Evolutionary conservation across 1,139 yeast species (phyloP).

Genomic region (Taiozyma sp.): DNA sequence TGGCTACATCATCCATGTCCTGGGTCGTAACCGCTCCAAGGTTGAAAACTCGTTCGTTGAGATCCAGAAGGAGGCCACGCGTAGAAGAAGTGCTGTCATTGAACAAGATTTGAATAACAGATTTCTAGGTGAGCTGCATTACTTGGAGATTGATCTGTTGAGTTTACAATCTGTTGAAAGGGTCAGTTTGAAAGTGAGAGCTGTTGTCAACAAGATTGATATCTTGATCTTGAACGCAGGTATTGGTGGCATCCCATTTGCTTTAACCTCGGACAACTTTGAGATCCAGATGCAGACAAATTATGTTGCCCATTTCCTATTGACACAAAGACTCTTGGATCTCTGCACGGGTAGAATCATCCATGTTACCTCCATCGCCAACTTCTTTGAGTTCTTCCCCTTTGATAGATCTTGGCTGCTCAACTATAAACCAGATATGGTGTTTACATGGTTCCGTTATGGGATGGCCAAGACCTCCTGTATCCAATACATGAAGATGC

Average conservation of each 20-base stretch:
- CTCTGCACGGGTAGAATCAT: conserved; percentile 51
- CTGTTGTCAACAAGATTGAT: conserved; percentile 48
- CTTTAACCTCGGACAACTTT: conserved; percentile 60
- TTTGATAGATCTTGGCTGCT: conserved; percentile 48
- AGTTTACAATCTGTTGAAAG: conserved; percentile 50
- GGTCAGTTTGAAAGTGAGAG: conserved; percentile 46
- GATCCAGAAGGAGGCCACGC: conserved; percentile 47
- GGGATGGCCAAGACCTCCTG: conserved; percentile 78
- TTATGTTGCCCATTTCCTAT: conserved; percentile 67
- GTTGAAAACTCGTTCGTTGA: conserved; percentile 52
- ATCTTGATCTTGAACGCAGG: conserved; percentile 78
- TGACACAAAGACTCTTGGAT: conserved; percentile 55
- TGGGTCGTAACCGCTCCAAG: conserved; percentile 58
- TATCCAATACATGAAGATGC: conserved; percentile 64
- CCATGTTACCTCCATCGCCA: conserved; percentile 67
- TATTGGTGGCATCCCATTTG: conserved; percentile 68
- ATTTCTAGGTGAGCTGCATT: conserved; percentile 52
- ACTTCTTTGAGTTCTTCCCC: conserved; percentile 45
- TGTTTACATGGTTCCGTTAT: conserved; percentile 76
- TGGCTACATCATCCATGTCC: conserved; percentile 70
- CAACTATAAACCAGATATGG: conserved; percentile 53
- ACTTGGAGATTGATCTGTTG: conserved; percentile 57
- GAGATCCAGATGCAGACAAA: conserved; percentile 81
- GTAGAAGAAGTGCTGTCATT: conserved; percentile 24
- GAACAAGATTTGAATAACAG: conserved; percentile 17